Percentiles rank a stretch among this genome's conserved stretches.
Evolutionary conservation across 2,329 filamentous ascomycete genomes (phyloP).

Genomic region (Furcasterigmium furcatum): DNA sequence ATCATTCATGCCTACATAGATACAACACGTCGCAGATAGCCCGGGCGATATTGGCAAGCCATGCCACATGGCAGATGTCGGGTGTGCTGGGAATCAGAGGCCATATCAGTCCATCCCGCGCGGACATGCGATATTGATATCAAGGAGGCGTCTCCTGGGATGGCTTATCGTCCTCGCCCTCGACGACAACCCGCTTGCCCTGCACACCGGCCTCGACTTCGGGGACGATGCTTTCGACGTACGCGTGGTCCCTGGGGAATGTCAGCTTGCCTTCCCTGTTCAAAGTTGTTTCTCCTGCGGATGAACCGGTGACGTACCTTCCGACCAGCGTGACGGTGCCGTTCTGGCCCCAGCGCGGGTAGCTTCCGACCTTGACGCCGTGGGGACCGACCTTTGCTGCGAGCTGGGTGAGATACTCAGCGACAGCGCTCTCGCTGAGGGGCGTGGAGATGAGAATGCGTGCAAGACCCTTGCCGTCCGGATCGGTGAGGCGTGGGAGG

Average conservation of each 20-base stretch:
- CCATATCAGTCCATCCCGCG: too few relatives aligned
- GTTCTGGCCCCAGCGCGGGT: constrained; percentile 86
- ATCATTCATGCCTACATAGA: too few relatives aligned
- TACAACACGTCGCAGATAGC: too few relatives aligned
- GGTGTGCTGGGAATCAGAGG: too few relatives aligned
- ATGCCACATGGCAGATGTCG: too few relatives aligned
- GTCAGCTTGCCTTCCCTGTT: background rate
- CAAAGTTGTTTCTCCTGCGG: background rate
- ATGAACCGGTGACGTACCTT: constrained; percentile 31
- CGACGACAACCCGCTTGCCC: constrained; percentile 64
- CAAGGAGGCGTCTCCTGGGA: too few relatives aligned
- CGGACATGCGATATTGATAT: too few relatives aligned
- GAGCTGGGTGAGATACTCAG: constrained; percentile 77
- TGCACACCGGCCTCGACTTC: constrained; percentile 77
- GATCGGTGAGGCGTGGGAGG: constrained; percentile 69
- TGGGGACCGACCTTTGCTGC: constrained; percentile 68
- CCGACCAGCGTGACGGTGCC: constrained; percentile 91
- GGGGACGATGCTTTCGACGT: constrained; percentile 72
- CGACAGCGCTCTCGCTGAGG: constrained; percentile 79
- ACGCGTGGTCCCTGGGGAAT: constrained; percentile 61
- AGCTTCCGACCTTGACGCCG: constrained; percentile 92
- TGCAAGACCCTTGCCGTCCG: constrained; percentile 75
- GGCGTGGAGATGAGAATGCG: constrained; percentile 85
- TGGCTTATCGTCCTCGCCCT: constrained; percentile 63
- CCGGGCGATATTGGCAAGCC: too few relatives aligned